These are phyloP conservation scores for Quercus phellos DNA, from an alignment of 331 rosid species.

Conservation along the genomic window DNA sequence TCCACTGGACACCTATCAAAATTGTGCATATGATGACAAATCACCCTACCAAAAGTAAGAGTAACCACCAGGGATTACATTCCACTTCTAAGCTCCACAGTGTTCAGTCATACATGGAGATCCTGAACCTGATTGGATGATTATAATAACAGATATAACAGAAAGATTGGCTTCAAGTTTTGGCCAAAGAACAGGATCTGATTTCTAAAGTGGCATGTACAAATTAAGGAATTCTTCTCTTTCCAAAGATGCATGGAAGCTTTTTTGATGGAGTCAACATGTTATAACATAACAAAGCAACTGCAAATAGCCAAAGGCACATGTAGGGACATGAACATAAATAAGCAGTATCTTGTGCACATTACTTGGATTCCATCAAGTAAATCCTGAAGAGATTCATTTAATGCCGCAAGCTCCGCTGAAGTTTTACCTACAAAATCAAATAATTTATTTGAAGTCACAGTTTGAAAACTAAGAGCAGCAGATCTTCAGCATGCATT, in stretches of 20 bases:
- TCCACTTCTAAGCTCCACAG: neutral
- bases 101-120: neutral
- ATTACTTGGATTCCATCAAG: conserved; percentile 94
- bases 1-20: neutral
- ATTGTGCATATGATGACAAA: too few species aligned
- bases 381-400: conserved; percentile 83
- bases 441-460: conserved; percentile 3
- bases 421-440: conserved; percentile 47
- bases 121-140: neutral
- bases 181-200: conserved; percentile 1
- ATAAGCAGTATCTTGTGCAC: conserved; percentile 14
- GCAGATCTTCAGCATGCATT: conserved; percentile 15
- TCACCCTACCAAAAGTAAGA: neutral
- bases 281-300: neutral
- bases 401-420: conserved; percentile 70
- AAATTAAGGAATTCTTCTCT: neutral
- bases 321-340: conserved; percentile 1
- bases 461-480: conserved; percentile 20
- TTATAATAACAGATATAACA: neutral
- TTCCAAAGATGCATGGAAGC: neutral
- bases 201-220: neutral
- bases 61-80: neutral
- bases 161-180: neutral
- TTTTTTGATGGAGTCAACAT: neutral
- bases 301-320: conserved; percentile 16